Evolutionary conservation across 2,329 filamentous ascomycete species (phyloP).

Genomic region (Colletotrichum tropicale): DNA sequence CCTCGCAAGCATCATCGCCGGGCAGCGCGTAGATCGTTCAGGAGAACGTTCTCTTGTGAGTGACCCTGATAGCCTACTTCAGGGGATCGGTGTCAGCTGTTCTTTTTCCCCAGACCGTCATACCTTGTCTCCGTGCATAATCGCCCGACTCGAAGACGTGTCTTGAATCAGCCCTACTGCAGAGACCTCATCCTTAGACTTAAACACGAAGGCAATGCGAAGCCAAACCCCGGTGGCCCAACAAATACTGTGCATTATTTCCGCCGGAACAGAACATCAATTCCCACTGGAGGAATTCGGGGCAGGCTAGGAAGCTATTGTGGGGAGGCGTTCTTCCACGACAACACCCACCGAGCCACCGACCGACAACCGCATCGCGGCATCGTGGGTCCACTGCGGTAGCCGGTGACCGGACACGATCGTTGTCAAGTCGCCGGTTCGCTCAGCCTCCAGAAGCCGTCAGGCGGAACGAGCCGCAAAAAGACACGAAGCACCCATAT

Average conservation of each 20-base stretch:
- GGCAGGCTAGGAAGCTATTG: background rate
- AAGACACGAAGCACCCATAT: background rate
- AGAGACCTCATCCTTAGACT: background rate
- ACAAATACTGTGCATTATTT: background rate
- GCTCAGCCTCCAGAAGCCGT: background rate
- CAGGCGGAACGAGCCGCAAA: background rate
- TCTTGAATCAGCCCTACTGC: background rate
- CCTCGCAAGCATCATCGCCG: background rate
- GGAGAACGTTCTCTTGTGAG: background rate
- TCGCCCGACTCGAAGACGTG: background rate
- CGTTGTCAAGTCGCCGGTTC: background rate
- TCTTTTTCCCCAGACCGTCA: background rate
- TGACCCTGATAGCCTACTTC: background rate
- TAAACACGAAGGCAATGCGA: background rate
- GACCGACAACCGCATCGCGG: constrained; percentile 12
- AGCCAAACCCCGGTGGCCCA: background rate
- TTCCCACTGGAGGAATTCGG: background rate
- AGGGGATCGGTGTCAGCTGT: background rate
- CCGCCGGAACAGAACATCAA: background rate
- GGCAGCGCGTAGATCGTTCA: background rate
- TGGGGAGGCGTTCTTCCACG: background rate
- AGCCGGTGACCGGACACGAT: background rate
- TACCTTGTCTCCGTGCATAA: background rate
- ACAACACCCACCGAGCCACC: background rate
- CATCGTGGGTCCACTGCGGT: constrained; percentile 1